Percentiles rank a stretch among this genome's conserved stretches.
Evolutionary conservation across 495 filamentous ascomycete species (phyloP).

Genomic region (Penicillium nucicola): DNA sequence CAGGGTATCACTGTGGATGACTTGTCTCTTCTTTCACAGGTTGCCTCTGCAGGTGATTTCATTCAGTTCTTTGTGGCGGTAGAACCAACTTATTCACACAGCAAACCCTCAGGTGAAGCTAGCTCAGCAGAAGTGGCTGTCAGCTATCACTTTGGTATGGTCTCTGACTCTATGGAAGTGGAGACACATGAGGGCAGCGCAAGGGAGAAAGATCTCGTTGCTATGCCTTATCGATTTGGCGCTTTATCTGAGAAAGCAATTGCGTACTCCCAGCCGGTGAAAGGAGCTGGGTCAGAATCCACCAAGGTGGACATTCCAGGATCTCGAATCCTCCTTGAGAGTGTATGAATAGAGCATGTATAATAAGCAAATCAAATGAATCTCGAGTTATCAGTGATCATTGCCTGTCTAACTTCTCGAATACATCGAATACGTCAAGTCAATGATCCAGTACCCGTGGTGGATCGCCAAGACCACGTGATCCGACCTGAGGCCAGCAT

Average conservation of each 20-base stretch:
- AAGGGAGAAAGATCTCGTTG: slow-evolving; percentile 15
- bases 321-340: slow-evolving; percentile 24
- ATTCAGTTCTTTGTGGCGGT: slow-evolving; percentile 49
- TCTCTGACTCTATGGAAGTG: slow-evolving; percentile 20
- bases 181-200: slow-evolving; percentile 6
- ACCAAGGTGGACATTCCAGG: slow-evolving; percentile 45
- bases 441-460: background rate
- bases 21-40: slow-evolving; percentile 40
- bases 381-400: no score
- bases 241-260: slow-evolving; percentile 51
- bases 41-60: slow-evolving; percentile 45
- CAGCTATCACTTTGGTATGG: slow-evolving; percentile 34
- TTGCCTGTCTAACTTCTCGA: background rate
- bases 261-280: slow-evolving; percentile 34
- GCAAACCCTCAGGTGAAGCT: background rate
- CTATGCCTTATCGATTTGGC: slow-evolving; percentile 40
- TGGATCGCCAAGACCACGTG: slow-evolving; percentile 39
- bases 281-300: slow-evolving; percentile 11
- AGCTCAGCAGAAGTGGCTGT: slow-evolving; percentile 4
- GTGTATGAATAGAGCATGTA: slow-evolving; percentile 6
- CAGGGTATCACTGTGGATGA: slow-evolving; percentile 27
- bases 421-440: no score
- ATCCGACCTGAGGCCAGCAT: slow-evolving; percentile 31
- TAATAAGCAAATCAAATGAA: background rate
- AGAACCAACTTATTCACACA: slow-evolving; percentile 11